Evolutionary conservation across 768 basidiomycete genomes (phyloP).

Genomic region (Filobasidium floriforme): DNA sequence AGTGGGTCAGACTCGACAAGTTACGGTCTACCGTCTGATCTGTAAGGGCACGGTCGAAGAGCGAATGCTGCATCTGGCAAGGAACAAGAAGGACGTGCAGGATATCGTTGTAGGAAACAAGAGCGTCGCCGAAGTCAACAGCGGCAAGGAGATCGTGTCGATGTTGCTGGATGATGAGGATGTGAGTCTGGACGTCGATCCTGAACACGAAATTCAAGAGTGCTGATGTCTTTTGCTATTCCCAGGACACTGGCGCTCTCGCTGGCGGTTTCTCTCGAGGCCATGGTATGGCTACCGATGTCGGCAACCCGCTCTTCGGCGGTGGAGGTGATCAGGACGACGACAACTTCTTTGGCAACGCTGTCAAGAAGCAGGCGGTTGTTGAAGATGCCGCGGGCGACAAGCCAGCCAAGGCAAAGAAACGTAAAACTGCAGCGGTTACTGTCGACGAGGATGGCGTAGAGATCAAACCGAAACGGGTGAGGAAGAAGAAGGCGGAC

Average conservation of each 20-base stretch:
- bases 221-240: background rate
- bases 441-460: background rate
- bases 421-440: background rate
- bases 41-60: slow-evolving; percentile 61
- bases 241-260: slow-evolving; percentile 1
- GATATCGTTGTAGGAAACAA: slow-evolving; percentile 98
- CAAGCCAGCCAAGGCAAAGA: slow-evolving; percentile 8
- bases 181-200: background rate
- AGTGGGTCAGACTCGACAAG: slow-evolving; percentile 91
- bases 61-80: slow-evolving; percentile 88
- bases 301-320: background rate
- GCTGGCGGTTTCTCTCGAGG: background rate
- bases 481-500: slow-evolving; percentile 9
- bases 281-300: background rate
- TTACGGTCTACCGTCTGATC: slow-evolving; percentile 90
- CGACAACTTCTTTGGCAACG: slow-evolving; percentile 6
- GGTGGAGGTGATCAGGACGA: slow-evolving; percentile 3
- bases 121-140: slow-evolving; percentile 82
- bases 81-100: slow-evolving; percentile 98
- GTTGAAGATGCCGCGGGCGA: background rate
- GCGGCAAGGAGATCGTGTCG: slow-evolving; percentile 94
- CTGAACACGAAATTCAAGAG: background rate
- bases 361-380: background rate
- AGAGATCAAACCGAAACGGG: background rate
- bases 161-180: slow-evolving; percentile 86